Conservation (phyloP, 805 yeast genomes). For the Cyberlindnera mrakii region DNA sequence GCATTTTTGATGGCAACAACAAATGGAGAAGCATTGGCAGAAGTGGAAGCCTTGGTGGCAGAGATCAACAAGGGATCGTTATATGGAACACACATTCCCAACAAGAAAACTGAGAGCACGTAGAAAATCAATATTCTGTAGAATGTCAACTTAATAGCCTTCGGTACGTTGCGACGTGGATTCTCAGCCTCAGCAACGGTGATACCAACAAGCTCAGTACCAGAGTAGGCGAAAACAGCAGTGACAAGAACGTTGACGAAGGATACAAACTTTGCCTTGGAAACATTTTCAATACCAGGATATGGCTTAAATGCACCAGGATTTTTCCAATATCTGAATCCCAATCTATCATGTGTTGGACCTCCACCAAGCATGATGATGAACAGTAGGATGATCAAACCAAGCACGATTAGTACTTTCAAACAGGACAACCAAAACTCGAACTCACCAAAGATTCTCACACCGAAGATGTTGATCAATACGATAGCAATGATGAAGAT, state of each 20-base stretch:
- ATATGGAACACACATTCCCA: constrained; percentile 65
- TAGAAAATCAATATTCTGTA: constrained; percentile 65
- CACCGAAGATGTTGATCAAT: constrained; percentile 45
- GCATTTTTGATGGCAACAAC: constrained; percentile 75
- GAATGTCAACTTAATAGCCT: constrained; percentile 63
- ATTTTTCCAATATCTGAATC: constrained; percentile 63
- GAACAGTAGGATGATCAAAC: constrained; percentile 39
- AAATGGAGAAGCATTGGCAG: constrained; percentile 77
- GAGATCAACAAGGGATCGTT: constrained; percentile 41
- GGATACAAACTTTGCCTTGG: constrained; percentile 52
- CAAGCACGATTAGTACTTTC: constrained; percentile 44
- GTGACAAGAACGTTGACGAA: constrained; percentile 56
- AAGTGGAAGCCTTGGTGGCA: constrained; percentile 41
- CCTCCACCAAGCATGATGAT: constrained; percentile 74
- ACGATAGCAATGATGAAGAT: constrained; percentile 34
- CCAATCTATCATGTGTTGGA: constrained; percentile 66
- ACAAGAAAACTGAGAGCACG: constrained; percentile 50
- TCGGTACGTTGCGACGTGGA: constrained; percentile 66
- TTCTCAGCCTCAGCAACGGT: constrained; percentile 69
- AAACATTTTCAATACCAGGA: constrained; percentile 37
- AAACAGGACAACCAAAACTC: constrained; percentile 44
- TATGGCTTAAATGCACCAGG: constrained; percentile 59
- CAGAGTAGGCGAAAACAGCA: constrained; percentile 66
- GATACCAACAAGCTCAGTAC: constrained; percentile 65
- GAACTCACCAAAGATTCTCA: constrained; percentile 51